These are phyloP conservation scores for Microthlaspi erraticum DNA, from an alignment of 345 rosid species.

Conservation along the genomic window DNA sequence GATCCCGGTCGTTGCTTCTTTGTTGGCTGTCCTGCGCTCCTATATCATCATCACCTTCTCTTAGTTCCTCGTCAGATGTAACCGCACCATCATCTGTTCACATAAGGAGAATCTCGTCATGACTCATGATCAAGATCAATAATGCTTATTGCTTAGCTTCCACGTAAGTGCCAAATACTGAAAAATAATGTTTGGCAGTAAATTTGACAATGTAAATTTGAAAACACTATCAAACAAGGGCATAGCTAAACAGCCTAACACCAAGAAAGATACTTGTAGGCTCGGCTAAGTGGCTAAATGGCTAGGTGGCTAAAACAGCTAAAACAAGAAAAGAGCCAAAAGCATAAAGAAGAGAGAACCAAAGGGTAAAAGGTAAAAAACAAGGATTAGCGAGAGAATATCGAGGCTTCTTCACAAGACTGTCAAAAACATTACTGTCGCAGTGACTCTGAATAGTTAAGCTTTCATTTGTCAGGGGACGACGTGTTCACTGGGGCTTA, in stretches of 20 bases:
- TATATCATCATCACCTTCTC: slow-evolving; percentile 59
- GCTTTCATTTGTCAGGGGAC: slow-evolving; percentile 18
- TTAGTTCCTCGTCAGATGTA: slow-evolving; percentile 72
- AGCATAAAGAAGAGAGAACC: slow-evolving; percentile 1
- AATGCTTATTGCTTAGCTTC: neutral
- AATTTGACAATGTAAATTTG: neutral
- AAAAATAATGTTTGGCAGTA: neutral
- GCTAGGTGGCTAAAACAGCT: slow-evolving; percentile 9
- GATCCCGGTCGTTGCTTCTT: slow-evolving; percentile 59
- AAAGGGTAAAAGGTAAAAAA: neutral
- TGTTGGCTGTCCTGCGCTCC: slow-evolving; percentile 50
- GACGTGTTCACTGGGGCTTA: slow-evolving; percentile 23
- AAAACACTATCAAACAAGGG: neutral
- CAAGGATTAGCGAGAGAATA: slow-evolving; percentile 16
- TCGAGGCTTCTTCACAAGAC: slow-evolving; percentile 24
- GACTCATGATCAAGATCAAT: neutral
- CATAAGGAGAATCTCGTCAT: neutral
- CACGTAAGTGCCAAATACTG: neutral
- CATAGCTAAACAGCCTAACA: neutral
- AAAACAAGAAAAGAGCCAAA: slow-evolving; percentile 22
- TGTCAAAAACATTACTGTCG: slow-evolving; percentile 3
- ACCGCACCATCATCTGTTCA: slow-evolving; percentile 57
- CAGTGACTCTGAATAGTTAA: slow-evolving; percentile 20
- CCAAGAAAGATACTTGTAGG: neutral
- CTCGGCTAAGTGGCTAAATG: slow-evolving; percentile 20